Evolutionary conservation across 805 yeast genomes (phyloP).

Genomic region (Sugiyamaella valdiviana): DNA sequence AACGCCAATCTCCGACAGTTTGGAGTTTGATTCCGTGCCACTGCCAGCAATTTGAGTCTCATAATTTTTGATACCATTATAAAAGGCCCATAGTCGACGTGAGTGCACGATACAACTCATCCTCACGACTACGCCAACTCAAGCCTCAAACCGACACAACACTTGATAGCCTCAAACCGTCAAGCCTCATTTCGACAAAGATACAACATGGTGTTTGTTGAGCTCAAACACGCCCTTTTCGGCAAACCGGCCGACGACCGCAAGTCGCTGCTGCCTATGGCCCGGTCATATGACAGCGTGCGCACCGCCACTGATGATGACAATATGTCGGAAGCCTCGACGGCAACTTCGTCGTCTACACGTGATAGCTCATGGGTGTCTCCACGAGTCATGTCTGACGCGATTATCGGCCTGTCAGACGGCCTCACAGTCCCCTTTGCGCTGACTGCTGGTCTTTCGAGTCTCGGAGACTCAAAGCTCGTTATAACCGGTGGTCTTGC

Average conservation of each 20-base stretch:
- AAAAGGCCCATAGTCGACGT: neutral
- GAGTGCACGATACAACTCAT: too few relatives aligned
- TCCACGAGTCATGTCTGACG: constrained; percentile 91
- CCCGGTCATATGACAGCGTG: constrained; percentile 21
- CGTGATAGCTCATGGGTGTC: constrained; percentile 19
- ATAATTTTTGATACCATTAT: neutral
- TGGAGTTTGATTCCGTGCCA: neutral
- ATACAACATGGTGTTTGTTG: constrained; percentile 32
- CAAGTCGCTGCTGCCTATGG: constrained; percentile 29
- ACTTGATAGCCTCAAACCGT: too few relatives aligned
- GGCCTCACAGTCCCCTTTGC: constrained; percentile 99
- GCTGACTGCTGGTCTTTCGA: constrained; percentile 88
- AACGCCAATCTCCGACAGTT: neutral
- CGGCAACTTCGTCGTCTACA: constrained; percentile 9
- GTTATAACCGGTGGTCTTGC: constrained; percentile 98
- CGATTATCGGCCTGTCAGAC: constrained; percentile 88
- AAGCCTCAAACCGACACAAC: too few relatives aligned
- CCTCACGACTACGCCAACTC: too few relatives aligned
- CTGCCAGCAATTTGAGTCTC: neutral
- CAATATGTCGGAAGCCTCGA: constrained; percentile 15
- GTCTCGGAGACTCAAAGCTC: constrained; percentile 79
- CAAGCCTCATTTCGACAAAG: too few relatives aligned
- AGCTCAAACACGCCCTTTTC: constrained; percentile 27
- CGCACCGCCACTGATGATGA: constrained; percentile 8
- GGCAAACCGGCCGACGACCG: constrained; percentile 20